phyloP scores from a whole-genome alignment of 768 basidiomycete species.

The Leucosporidium creatinivorum region DNA sequence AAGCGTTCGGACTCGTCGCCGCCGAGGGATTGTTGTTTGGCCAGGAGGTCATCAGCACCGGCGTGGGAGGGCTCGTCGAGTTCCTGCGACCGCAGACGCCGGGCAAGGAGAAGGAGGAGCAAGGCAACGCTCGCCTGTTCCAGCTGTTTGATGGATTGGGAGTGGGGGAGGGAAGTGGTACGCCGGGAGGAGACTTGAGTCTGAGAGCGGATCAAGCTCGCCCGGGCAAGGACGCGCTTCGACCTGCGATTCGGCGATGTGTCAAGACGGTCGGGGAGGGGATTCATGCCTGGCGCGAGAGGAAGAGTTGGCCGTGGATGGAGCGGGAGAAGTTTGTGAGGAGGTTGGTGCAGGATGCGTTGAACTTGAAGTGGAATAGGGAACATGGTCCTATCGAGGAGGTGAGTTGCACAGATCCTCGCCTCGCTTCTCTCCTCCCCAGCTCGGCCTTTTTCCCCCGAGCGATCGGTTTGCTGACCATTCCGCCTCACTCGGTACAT shows the following conservation, averaged over 20 bases:
- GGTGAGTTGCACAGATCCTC: no score
- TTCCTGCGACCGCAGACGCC: constrained; percentile 1
- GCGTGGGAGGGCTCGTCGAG: constrained; percentile 19
- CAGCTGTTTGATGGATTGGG: neutral
- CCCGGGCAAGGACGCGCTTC: constrained; percentile 1
- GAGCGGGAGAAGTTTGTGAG: constrained; percentile 6
- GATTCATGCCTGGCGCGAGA: neutral
- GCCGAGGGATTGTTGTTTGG: constrained; percentile 24
- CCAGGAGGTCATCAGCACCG: constrained; percentile 10
- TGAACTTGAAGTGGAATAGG: constrained; percentile 9
- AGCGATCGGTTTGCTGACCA: no score
- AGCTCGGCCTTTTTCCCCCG: no score
- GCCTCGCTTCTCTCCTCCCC: neutral
- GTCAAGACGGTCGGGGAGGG: neutral
- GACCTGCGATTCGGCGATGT: neutral
- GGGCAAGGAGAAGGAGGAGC: neutral
- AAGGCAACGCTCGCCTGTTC: constrained; percentile 12
- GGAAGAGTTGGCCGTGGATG: neutral
- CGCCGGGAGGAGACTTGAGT: neutral
- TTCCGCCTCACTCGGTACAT: no score
- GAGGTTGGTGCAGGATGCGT: constrained; percentile 7
- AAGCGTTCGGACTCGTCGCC: constrained; percentile 25
- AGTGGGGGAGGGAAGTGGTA: neutral
- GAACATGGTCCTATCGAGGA: constrained; percentile 15
- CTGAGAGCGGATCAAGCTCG: constrained; percentile 2